Percentiles rank a stretch among this genome's conserved stretches.
These are phyloP conservation scores for Diaporthe batatas DNA, from an alignment of 2,329 filamentous ascomycete species.

Conservation along the genomic window DNA sequence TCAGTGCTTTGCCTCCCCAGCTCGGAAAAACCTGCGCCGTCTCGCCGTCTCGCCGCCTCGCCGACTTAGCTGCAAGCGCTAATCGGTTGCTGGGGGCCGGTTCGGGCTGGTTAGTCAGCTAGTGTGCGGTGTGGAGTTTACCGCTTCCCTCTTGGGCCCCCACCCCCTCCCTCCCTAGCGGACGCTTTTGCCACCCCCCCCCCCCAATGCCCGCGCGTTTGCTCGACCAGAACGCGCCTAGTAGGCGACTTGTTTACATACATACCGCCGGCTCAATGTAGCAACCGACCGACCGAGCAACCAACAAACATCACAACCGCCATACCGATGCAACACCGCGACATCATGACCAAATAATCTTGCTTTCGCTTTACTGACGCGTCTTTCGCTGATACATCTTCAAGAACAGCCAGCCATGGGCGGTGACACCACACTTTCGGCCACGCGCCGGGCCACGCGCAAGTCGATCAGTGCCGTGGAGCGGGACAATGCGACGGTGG, in stretches of 20 bases:
- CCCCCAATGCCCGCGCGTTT: not conserved
- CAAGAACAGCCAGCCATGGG: constrained; percentile 27
- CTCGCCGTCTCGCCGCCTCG: too few relatives aligned
- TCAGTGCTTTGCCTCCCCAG: constrained; percentile 29
- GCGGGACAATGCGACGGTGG: constrained; percentile 84
- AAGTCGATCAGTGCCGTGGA: constrained; percentile 80
- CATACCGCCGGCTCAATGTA: constrained; percentile 14
- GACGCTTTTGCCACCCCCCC: not conserved
- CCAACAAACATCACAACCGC: not conserved
- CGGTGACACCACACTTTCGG: constrained; percentile 64
- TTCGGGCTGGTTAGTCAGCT: too few relatives aligned
- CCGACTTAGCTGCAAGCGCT: too few relatives aligned
- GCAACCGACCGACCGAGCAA: constrained; percentile 25
- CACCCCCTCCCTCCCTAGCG: not conserved
- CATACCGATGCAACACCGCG: constrained; percentile 15
- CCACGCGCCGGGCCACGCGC: constrained; percentile 68
- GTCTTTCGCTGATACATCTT: not conserved
- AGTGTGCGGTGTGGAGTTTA: too few relatives aligned
- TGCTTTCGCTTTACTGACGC: constrained; percentile 19
- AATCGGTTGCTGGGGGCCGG: too few relatives aligned
- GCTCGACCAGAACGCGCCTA: constrained; percentile 23
- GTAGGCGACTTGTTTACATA: constrained; percentile 35
- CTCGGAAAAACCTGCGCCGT: constrained; percentile 18
- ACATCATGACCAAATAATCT: constrained; percentile 35
- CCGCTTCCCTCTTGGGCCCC: not conserved